These are phyloP conservation scores for Shiraia bambusicola DNA, from an alignment of 2,329 filamentous ascomycete genomes.

Conservation along the genomic window DNA sequence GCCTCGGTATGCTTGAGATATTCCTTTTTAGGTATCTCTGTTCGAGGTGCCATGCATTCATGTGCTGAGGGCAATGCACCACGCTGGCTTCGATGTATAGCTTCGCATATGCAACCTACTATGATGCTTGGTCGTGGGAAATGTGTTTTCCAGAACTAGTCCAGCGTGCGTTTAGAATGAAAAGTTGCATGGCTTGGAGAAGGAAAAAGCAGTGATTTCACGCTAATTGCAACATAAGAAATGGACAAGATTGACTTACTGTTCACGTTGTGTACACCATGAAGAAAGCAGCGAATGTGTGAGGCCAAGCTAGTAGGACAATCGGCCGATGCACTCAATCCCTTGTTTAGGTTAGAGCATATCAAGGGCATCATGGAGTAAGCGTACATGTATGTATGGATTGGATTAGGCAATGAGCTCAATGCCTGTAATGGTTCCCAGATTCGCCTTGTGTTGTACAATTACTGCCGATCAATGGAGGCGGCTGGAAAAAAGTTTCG, in stretches of 20 bases:
- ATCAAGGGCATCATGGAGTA: conserved; percentile 31
- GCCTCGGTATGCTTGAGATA: not conserved
- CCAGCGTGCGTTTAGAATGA: too few species aligned
- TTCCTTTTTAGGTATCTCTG: too few species aligned
- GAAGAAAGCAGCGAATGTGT: not conserved
- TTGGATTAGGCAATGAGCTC: conserved; percentile 31
- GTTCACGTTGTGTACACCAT: not conserved
- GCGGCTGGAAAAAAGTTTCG: conserved; percentile 20
- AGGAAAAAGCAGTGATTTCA: too few species aligned
- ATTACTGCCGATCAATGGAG: conserved; percentile 13
- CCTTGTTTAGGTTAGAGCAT: conserved; percentile 37
- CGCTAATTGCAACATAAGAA: too few species aligned
- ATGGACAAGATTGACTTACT: not conserved
- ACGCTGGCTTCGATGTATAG: too few species aligned
- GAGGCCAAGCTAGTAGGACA: not conserved
- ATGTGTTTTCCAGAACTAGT: too few species aligned
- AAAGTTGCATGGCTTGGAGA: too few species aligned
- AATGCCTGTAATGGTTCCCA: conserved; percentile 13
- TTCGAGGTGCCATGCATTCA: too few species aligned
- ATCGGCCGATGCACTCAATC: conserved; percentile 16
- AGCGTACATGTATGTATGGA: conserved; percentile 36
- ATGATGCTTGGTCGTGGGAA: too few species aligned
- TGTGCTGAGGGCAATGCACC: too few species aligned
- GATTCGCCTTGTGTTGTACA: conserved; percentile 29
- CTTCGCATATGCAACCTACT: too few species aligned